phyloP scores from a whole-genome alignment of 1,284 basidiomycete species.

The Rhodotorula mucilaginosa region DNA sequence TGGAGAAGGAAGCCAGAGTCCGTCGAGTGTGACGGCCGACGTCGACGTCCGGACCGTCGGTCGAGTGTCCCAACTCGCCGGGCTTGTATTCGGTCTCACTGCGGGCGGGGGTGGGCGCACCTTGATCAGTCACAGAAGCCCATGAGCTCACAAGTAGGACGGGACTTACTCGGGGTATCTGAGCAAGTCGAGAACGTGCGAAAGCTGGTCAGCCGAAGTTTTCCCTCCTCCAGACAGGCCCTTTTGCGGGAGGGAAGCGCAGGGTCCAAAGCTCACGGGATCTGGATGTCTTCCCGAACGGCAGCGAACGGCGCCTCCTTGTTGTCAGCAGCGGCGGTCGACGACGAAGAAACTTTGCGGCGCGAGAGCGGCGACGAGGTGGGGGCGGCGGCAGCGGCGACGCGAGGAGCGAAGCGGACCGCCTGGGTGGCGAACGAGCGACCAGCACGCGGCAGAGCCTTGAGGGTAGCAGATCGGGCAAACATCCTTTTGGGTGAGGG shows the following conservation, averaged over 20 bases:
- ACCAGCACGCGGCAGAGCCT: conserved; percentile 1
- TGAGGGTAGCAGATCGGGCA: background rate
- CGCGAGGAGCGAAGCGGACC: background rate
- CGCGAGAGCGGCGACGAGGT: background rate
- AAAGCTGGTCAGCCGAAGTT: too few species aligned
- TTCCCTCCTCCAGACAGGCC: too few species aligned
- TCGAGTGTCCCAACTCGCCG: conserved; percentile 31
- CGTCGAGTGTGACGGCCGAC: conserved; percentile 42
- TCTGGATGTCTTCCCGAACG: conserved; percentile 26
- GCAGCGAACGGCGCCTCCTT: conserved; percentile 8
- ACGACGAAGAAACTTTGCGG: conserved; percentile 1
- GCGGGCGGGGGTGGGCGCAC: background rate
- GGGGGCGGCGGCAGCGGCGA: background rate
- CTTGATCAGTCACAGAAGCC: background rate
- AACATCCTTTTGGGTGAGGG: background rate
- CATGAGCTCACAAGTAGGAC: too few species aligned
- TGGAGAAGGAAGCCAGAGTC: conserved; percentile 43
- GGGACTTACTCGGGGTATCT: conserved; percentile 27
- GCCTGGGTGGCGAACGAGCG: conserved; percentile 6
- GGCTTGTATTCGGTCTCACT: conserved; percentile 26
- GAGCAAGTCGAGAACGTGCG: background rate
- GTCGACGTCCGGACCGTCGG: conserved; percentile 35
- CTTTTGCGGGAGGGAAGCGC: too few species aligned
- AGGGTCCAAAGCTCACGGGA: conserved; percentile 9
- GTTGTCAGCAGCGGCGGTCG: background rate